Evolutionary conservation across 805 yeast genomes (phyloP).

Genomic region (Yarrowia phangngaensis): DNA sequence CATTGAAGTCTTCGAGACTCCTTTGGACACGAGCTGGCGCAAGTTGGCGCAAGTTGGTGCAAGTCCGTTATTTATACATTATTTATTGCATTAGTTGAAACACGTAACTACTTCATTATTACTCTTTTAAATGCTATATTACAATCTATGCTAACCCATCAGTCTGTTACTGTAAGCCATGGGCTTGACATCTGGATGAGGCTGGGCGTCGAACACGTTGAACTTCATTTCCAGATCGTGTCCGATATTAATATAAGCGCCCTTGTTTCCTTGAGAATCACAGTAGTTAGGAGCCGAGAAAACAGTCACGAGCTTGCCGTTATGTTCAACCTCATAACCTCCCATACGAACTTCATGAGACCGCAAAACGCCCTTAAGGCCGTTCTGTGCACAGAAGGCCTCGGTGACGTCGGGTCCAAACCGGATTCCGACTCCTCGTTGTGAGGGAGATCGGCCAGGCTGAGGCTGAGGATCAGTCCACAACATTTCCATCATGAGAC

Average conservation of each 20-base stretch:
- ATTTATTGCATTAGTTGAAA: too few relatives aligned
- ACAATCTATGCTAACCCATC: conserved; percentile 33
- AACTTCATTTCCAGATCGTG: conserved; percentile 47
- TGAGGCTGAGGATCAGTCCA: conserved; percentile 94
- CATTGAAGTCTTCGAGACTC: too few relatives aligned
- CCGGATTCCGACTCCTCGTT: conserved; percentile 93
- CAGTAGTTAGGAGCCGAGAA: conserved; percentile 98
- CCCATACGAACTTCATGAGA: conserved; percentile 94
- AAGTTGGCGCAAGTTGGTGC: too few relatives aligned
- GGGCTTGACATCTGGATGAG: conserved; percentile 87
- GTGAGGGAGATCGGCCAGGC: conserved; percentile 78
- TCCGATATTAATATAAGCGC: conserved; percentile 78
- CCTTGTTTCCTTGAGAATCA: conserved; percentile 85
- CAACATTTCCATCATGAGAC: conserved; percentile 90
- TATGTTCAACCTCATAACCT: conserved; percentile 85
- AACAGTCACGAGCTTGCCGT: conserved; percentile 84
- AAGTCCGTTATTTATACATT: too few relatives aligned
- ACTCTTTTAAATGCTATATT: too few relatives aligned
- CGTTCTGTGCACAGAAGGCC: conserved; percentile 66
- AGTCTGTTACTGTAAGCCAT: conserved; percentile 72
- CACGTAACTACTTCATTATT: too few relatives aligned
- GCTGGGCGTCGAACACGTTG: conserved; percentile 70
- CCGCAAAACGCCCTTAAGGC: conserved; percentile 74
- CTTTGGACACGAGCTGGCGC: too few relatives aligned
- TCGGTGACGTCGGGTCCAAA: conserved; percentile 95